phyloP scores from a whole-genome alignment of 2,329 filamentous ascomycete genomes.

The Venturia effusa region DNA sequence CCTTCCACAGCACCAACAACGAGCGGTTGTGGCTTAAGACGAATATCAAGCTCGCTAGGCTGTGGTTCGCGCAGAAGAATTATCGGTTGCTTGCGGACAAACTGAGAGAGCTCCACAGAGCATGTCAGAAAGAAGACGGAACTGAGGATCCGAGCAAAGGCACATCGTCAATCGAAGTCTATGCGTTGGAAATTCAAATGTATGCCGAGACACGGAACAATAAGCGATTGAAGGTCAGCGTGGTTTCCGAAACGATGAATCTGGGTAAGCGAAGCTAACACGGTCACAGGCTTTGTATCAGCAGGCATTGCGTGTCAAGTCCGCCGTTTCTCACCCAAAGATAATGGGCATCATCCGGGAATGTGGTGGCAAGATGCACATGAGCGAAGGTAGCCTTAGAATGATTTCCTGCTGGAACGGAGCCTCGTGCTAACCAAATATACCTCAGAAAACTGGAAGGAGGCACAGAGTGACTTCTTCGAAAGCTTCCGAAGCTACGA shows the following conservation, averaged over 20 bases:
- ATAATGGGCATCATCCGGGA: slow-evolving; percentile 99
- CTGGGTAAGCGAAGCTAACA: not conserved
- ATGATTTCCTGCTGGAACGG: not conserved
- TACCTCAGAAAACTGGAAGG: slow-evolving; percentile 79
- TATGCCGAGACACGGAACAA: slow-evolving; percentile 94
- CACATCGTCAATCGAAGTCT: slow-evolving; percentile 91
- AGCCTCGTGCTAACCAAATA: not conserved
- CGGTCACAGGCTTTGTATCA: slow-evolving; percentile 63
- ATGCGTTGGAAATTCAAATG: slow-evolving; percentile 97
- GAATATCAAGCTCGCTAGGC: slow-evolving; percentile 88
- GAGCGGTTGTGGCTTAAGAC: slow-evolving; percentile 96
- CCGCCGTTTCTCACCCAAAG: slow-evolving; percentile 95
- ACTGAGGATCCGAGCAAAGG: slow-evolving; percentile 88
- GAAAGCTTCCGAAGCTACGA: slow-evolving; percentile 99
- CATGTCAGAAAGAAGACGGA: slow-evolving; percentile 80
- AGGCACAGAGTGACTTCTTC: slow-evolving; percentile 94
- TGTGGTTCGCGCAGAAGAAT: slow-evolving; percentile 85
- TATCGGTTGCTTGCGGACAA: slow-evolving; percentile 73
- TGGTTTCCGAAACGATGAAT: slow-evolving; percentile 12
- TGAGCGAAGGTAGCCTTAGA: slow-evolving; percentile 60
- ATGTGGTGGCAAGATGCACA: slow-evolving; percentile 99
- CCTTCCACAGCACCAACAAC: slow-evolving; percentile 96
- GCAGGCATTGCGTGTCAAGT: slow-evolving; percentile 80
- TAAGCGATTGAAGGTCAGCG: slow-evolving; percentile 72
- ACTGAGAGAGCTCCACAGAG: slow-evolving; percentile 75